These are phyloP conservation scores for Fusarium sublunatum DNA, from an alignment of 2,329 filamentous ascomycete genomes.

Conservation along the genomic window DNA sequence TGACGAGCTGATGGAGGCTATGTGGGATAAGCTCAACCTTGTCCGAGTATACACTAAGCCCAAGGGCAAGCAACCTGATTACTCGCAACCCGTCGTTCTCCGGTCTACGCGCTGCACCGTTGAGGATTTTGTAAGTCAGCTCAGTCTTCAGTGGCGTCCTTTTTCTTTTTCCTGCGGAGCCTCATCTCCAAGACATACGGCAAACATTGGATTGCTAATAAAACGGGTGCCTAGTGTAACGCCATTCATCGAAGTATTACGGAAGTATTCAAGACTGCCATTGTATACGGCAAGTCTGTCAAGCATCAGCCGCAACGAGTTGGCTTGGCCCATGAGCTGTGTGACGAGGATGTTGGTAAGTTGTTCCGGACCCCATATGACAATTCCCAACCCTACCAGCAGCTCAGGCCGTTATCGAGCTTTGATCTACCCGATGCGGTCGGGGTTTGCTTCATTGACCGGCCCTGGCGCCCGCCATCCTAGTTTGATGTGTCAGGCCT, in stretches of 20 bases:
- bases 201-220: slow-evolving; percentile 44
- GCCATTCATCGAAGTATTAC: slow-evolving; percentile 95
- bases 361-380: slow-evolving; percentile 39
- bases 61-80: slow-evolving; percentile 94
- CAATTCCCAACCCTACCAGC: slow-evolving; percentile 21
- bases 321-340: slow-evolving; percentile 88
- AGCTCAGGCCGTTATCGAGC: slow-evolving; percentile 29
- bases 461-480: slow-evolving; percentile 25
- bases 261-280: slow-evolving; percentile 93
- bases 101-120: slow-evolving; percentile 85
- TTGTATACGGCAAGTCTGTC: slow-evolving; percentile 97
- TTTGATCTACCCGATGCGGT: slow-evolving; percentile 37
- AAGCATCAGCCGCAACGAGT: slow-evolving; percentile 99
- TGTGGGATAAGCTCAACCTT: slow-evolving; percentile 97
- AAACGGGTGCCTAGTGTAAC: slow-evolving; percentile 78
- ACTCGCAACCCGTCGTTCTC: slow-evolving; percentile 89
- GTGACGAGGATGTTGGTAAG: slow-evolving; percentile 96
- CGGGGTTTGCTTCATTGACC: slow-evolving; percentile 38
- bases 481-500: slow-evolving; percentile 23
- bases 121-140: slow-evolving; percentile 89
- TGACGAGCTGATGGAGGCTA: slow-evolving; percentile 94
- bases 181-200: slow-evolving; percentile 17
- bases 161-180: slow-evolving; percentile 16
- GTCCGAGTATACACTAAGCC: slow-evolving; percentile 97
- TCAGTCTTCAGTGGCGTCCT: slow-evolving; percentile 4